Percentiles rank a stretch among this genome's conserved stretches.
Conservation (phyloP, 768 basidiomycete genomes). For the Tylopilus subfusipes region DNA sequence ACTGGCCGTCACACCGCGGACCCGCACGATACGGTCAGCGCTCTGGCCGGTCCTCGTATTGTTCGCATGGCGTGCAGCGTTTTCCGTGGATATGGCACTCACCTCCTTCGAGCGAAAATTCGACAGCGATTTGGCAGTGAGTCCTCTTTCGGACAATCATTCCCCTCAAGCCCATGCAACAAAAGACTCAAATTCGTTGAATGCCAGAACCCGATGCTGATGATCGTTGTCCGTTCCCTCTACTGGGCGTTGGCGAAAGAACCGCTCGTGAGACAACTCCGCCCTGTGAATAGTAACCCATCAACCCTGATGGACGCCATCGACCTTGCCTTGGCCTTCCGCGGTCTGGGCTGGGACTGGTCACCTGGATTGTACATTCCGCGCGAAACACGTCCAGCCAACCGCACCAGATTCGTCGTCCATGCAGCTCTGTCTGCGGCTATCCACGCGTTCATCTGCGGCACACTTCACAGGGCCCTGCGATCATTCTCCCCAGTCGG, state of each 20-base stretch:
- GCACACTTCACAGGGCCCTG: background rate
- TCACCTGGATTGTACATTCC: background rate
- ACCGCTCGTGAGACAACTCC: background rate
- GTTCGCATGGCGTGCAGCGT: background rate
- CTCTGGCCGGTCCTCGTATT: background rate
- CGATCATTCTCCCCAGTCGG: background rate
- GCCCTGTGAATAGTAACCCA: background rate
- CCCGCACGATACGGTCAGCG: background rate
- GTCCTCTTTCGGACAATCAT: background rate
- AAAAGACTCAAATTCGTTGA: background rate
- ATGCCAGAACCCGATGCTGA: background rate
- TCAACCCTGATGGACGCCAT: background rate
- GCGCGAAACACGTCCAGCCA: background rate
- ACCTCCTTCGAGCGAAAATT: background rate
- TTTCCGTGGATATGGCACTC: background rate
- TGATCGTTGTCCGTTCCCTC: background rate
- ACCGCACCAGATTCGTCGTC: background rate
- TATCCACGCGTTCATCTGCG: background rate
- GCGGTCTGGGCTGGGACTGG: background rate
- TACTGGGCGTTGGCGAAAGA: background rate
- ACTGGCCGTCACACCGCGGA: background rate
- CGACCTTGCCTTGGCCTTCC: background rate
- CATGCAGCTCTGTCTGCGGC: background rate
- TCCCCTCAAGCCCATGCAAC: background rate
- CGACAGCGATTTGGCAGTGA: background rate